Conservation (phyloP, 2,329 filamentous ascomycete species). For the Botrytis byssoidea region DNA sequence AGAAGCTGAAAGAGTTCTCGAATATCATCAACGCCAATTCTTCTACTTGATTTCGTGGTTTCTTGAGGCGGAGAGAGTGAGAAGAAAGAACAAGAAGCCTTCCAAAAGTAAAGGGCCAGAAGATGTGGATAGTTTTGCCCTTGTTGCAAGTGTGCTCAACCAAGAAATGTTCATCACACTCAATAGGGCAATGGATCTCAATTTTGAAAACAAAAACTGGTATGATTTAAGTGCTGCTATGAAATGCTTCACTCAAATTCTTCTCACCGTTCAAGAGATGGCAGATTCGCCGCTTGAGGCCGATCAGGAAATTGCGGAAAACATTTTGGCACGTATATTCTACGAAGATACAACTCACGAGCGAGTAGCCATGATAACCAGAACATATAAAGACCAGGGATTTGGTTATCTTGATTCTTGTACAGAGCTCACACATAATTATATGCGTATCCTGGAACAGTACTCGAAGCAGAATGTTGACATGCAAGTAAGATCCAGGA, state of each 20-base stretch:
- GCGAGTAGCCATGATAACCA: conserved; percentile 73
- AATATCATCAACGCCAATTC: conserved; percentile 78
- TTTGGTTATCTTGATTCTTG: conserved; percentile 91
- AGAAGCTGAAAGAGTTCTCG: conserved; percentile 77
- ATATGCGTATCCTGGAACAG: conserved; percentile 83
- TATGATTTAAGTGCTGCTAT: conserved; percentile 82
- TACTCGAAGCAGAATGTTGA: conserved; percentile 96
- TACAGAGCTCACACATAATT: conserved; percentile 88
- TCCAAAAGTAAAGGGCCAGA: conserved; percentile 47
- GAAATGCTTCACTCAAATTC: conserved; percentile 91
- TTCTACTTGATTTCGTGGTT: conserved; percentile 96
- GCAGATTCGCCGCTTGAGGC: conserved; percentile 78
- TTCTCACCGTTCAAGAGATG: conserved; percentile 93
- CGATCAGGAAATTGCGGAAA: conserved; percentile 97
- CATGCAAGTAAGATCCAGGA: conserved; percentile 84
- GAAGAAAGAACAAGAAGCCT: conserved; percentile 60
- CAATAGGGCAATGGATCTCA: conserved; percentile 76
- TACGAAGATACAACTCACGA: conserved; percentile 97
- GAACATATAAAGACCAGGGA: conserved; percentile 88
- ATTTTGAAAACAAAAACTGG: conserved; percentile 83
- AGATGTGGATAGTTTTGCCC: conserved; percentile 73
- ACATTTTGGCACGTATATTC: conserved; percentile 95
- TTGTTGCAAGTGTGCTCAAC: conserved; percentile 85
- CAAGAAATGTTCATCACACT: conserved; percentile 93
- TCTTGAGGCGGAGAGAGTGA: conserved; percentile 75